These are phyloP conservation scores for Venturia effusa DNA, from an alignment of 2,329 filamentous ascomycete species.

Conservation along the genomic window DNA sequence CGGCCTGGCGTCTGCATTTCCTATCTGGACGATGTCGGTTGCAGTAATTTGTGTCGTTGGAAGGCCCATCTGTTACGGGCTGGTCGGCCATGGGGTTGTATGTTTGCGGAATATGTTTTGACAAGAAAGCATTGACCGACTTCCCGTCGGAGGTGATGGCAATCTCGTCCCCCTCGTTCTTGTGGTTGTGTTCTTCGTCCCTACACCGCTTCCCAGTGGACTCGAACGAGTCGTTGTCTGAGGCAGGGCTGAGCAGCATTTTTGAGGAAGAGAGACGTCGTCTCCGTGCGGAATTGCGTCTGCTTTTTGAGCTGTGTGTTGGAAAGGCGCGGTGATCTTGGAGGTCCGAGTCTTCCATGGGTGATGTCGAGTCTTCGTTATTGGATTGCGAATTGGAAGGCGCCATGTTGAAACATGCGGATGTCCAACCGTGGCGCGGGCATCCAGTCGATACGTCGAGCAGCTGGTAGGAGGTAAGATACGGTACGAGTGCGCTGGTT, in stretches of 20 bases:
- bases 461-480: not conserved
- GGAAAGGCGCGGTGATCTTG: not conserved
- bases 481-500: not conserved
- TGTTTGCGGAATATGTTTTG: slow-evolving; percentile 78
- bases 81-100: slow-evolving; percentile 61
- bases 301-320: not conserved
- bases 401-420: not conserved
- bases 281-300: slow-evolving; percentile 2
- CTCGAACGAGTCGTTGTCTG: slow-evolving; percentile 2
- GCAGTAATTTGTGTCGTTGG: slow-evolving; percentile 80
- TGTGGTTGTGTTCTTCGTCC: slow-evolving; percentile 1
- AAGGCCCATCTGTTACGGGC: slow-evolving; percentile 26
- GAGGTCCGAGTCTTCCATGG: not conserved
- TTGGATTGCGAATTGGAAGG: slow-evolving; percentile 2
- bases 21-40: slow-evolving; percentile 91
- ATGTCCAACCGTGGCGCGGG: not conserved
- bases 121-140: slow-evolving; percentile 77
- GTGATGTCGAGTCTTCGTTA: not conserved
- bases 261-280: not conserved
- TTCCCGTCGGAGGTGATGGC: slow-evolving; percentile 29
- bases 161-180: slow-evolving; percentile 4
- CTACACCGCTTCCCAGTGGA: not conserved
- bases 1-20: slow-evolving; percentile 83
- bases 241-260: slow-evolving; percentile 7
- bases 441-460: not conserved